phyloP scores from a whole-genome alignment of 208 protist genomes.

The Trypanosoma avium region DNA sequence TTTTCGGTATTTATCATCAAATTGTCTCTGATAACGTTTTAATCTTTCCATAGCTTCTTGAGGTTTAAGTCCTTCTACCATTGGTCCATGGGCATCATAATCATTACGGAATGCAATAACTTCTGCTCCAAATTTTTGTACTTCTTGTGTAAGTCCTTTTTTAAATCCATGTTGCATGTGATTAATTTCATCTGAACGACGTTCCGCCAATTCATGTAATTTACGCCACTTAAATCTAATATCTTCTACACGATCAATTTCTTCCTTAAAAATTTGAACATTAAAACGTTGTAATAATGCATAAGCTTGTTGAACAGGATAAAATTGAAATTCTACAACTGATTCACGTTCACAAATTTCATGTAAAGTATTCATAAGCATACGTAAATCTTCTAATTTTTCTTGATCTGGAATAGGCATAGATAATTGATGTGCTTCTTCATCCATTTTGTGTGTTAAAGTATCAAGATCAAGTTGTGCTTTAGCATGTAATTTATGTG shows the following conservation, averaged over 20 bases:
- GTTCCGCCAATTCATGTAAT: conserved; percentile 77
- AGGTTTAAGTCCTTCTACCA: conserved; percentile 92
- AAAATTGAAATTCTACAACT: conserved; percentile 92
- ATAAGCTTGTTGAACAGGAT: conserved; percentile 95
- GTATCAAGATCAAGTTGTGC: conserved; percentile 87
- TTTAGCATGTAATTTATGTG: conserved; percentile 92
- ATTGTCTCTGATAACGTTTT: conserved; percentile 95
- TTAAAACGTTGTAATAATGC: conserved; percentile 90
- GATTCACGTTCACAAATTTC: conserved; percentile 93
- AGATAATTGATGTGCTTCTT: conserved; percentile 85
- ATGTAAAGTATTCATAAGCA: conserved; percentile 92
- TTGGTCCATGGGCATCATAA: conserved; percentile 96
- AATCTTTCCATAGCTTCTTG: conserved; percentile 95
- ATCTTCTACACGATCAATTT: conserved; percentile 94
- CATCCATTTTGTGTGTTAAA: conserved; percentile 94
- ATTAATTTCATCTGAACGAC: conserved; percentile 88
- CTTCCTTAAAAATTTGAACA: conserved; percentile 94
- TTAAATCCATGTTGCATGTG: conserved; percentile 94
- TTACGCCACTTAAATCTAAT: conserved; percentile 93
- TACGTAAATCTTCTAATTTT: conserved; percentile 93
- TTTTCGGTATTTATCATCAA: conserved; percentile 94
- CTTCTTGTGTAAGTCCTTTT: conserved; percentile 89
- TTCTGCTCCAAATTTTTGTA: conserved; percentile 93
- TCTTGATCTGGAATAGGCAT: conserved; percentile 93
- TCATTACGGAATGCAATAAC: conserved; percentile 94